These are phyloP conservation scores for Tulasnella sp. DNA, from an alignment of 768 basidiomycete species.

Conservation along the genomic window DNA sequence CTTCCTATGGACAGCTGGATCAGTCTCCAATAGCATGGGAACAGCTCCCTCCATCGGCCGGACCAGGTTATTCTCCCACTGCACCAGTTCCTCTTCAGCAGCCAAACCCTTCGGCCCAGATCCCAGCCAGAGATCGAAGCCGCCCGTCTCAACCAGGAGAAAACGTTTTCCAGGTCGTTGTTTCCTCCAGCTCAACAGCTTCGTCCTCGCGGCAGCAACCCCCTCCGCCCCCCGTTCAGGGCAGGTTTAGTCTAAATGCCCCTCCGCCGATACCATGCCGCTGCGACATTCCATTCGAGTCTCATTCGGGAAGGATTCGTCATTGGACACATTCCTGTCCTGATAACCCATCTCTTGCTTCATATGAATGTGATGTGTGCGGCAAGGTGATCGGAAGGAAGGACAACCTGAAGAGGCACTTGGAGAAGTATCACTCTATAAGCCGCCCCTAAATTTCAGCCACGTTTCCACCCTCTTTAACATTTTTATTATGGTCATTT, in stretches of 20 bases:
- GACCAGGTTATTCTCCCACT: not conserved
- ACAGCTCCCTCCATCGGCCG: not conserved
- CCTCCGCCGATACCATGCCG: not conserved
- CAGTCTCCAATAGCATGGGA: not conserved
- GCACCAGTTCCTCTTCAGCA: not conserved
- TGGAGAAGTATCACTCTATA: not conserved
- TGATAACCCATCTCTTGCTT: not conserved
- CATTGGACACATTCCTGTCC: not conserved
- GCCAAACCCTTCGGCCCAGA: not conserved
- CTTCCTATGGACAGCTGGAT: not conserved
- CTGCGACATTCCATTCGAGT: not conserved
- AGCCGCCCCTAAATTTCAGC: no score
- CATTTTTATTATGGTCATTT: not conserved
- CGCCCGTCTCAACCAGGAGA: not conserved
- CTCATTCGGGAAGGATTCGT: not conserved
- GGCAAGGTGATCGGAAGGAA: not conserved
- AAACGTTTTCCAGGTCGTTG: not conserved
- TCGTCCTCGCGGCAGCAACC: not conserved
- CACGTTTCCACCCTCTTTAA: not conserved
- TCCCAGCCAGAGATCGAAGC: not conserved
- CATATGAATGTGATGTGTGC: not conserved
- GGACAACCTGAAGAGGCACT: not conserved
- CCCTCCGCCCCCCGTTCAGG: not conserved
- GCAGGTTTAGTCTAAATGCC: not conserved
- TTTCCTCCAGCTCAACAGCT: not conserved